Conservation (phyloP, 2,329 filamentous ascomycete genomes). For the Aspergillus sp. region DNA sequence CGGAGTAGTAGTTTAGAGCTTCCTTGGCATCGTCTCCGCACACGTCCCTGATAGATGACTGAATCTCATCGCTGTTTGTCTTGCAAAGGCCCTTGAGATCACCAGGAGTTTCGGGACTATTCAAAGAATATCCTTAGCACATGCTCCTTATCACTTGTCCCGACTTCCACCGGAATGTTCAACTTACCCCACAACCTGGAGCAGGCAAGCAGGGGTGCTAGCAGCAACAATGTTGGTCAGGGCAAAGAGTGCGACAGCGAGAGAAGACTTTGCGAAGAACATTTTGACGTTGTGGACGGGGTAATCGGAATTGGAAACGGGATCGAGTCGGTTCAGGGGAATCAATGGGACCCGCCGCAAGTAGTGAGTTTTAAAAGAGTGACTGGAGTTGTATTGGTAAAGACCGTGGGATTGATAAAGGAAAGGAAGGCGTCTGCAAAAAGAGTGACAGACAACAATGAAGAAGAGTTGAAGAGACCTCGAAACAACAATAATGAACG, state of each 20-base stretch:
- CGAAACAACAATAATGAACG: not conserved
- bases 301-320: not conserved
- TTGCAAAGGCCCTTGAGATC: slow-evolving; percentile 48
- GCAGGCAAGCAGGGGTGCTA: slow-evolving; percentile 56
- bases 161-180: not conserved
- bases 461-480: slow-evolving; percentile 23
- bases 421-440: slow-evolving; percentile 14
- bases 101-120: slow-evolving; percentile 43
- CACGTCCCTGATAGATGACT: slow-evolving; percentile 40
- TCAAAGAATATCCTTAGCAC: slow-evolving; percentile 26
- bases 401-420: slow-evolving; percentile 13
- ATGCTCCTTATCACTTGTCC: slow-evolving; percentile 3
- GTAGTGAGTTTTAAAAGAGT: slow-evolving; percentile 18
- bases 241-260: slow-evolving; percentile 51
- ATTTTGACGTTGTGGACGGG: slow-evolving; percentile 38
- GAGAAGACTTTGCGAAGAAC: slow-evolving; percentile 49
- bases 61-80: slow-evolving; percentile 38
- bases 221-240: slow-evolving; percentile 48
- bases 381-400: slow-evolving; percentile 15
- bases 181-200: slow-evolving; percentile 56
- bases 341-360: slow-evolving; percentile 4
- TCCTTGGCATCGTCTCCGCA: slow-evolving; percentile 40
- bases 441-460: slow-evolving; percentile 26
- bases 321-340: slow-evolving; percentile 16
- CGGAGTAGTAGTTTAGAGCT: slow-evolving; percentile 45